A percentile compares a stretch with the other conserved stretches of the same genome.
Evolutionary conservation across 805 yeast genomes (phyloP).

Genomic region (Candida quercuum): DNA sequence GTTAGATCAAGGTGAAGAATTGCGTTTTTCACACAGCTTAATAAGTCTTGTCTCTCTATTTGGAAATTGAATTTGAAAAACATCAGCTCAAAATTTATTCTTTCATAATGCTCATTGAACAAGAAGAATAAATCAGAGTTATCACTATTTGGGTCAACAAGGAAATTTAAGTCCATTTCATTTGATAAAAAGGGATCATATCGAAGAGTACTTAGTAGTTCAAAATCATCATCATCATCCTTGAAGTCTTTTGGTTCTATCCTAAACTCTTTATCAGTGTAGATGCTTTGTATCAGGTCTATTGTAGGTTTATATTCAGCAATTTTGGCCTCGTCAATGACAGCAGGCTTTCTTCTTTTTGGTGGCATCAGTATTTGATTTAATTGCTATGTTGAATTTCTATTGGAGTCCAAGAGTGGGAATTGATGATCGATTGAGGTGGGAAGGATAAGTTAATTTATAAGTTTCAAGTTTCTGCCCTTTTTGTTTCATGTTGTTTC

Average conservation of each 20-base stretch:
- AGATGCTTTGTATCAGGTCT: neutral
- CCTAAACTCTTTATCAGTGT: constrained; percentile 24
- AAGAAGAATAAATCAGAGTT: constrained; percentile 44
- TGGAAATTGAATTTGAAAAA: constrained; percentile 48
- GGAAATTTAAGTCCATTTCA: constrained; percentile 13
- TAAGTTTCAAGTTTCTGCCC: no score
- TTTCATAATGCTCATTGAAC: constrained; percentile 54
- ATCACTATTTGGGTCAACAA: constrained; percentile 2
- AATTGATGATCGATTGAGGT: no score
- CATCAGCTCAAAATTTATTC: constrained; percentile 48
- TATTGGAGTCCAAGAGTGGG: no score
- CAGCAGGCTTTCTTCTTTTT: neutral
- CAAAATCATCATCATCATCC: constrained; percentile 29
- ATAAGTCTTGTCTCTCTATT: constrained; percentile 37
- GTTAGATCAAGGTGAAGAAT: constrained; percentile 25
- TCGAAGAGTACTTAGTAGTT: constrained; percentile 60
- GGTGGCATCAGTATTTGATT: no score
- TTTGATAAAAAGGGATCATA: constrained; percentile 56
- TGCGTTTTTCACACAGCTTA: constrained; percentile 34
- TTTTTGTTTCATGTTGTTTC: no score
- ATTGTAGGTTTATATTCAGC: neutral
- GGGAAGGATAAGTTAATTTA: no score
- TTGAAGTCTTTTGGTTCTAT: constrained; percentile 15
- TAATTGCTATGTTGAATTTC: no score
- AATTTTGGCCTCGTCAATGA: neutral